These are phyloP conservation scores for Ormosia semicastrata DNA, from an alignment of 306 rosid genomes.

Conservation along the genomic window DNA sequence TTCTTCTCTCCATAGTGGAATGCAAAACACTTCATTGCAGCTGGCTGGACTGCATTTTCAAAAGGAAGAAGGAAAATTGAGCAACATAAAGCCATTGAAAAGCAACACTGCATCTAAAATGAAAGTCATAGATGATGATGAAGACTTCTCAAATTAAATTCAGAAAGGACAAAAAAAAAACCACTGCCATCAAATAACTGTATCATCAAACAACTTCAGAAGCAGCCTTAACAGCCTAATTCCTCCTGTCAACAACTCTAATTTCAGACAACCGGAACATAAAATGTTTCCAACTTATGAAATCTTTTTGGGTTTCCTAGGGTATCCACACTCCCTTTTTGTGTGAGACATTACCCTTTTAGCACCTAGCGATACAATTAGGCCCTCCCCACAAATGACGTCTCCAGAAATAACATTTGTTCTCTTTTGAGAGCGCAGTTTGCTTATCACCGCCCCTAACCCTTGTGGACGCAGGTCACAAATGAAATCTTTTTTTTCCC, in stretches of 20 bases:
- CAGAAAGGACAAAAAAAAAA: neutral
- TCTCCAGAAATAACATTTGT: too few species aligned
- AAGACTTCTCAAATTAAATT: conserved; percentile 15
- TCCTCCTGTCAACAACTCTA: conserved; percentile 4
- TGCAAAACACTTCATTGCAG: conserved; percentile 73
- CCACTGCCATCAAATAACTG: conserved; percentile 20
- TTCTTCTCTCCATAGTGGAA: conserved; percentile 60
- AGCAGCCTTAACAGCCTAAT: conserved; percentile 13
- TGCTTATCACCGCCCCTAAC: too few species aligned
- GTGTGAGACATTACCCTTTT: too few species aligned
- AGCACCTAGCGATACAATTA: too few species aligned
- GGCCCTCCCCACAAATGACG: too few species aligned
- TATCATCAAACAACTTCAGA: conserved; percentile 13
- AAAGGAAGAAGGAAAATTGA: conserved; percentile 15
- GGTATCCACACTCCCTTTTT: too few species aligned
- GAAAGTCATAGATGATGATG: conserved; percentile 12
- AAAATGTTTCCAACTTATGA: neutral
- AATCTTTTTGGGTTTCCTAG: neutral
- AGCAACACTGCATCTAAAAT: conserved; percentile 24
- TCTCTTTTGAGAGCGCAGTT: too few species aligned
- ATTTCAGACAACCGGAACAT: neutral
- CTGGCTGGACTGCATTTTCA: conserved; percentile 33
- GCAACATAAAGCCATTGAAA: neutral
- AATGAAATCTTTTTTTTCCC: neutral
- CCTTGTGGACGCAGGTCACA: too few species aligned